Evolutionary conservation across 129 eudicot genomes (phyloP).

Genomic region (Flaveria robusta): DNA sequence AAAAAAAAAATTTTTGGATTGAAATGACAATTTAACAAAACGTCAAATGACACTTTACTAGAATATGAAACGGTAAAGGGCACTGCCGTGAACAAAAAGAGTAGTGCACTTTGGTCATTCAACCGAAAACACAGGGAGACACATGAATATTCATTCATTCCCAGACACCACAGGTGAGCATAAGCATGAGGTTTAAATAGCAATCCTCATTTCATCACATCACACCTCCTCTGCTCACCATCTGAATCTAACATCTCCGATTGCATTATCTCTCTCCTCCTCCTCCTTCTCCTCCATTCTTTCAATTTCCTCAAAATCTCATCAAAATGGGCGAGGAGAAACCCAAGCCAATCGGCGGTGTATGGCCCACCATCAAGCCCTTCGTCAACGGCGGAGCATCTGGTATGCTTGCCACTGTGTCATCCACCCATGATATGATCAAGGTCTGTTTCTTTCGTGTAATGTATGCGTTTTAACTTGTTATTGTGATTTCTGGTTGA

Average conservation of each 20-base stretch:
- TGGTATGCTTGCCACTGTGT: conserved; percentile 97
- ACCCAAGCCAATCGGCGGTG: conserved; percentile 50
- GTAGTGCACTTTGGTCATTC: conserved; percentile 15
- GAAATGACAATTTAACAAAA: no score
- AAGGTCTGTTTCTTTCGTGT: conserved; percentile 51
- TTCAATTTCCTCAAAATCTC: conserved; percentile 13
- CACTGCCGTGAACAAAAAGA: background rate
- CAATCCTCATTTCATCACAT: background rate
- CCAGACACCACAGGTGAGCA: no score
- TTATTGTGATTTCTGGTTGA: background rate
- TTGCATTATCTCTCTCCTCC: conserved; percentile 11
- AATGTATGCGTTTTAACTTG: background rate
- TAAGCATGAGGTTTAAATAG: conserved; percentile 24
- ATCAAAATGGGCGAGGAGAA: conserved; percentile 65
- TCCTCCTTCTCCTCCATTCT: background rate
- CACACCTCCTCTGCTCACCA: conserved; percentile 16
- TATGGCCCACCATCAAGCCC: conserved; percentile 89
- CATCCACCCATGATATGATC: conserved; percentile 94
- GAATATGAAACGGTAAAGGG: background rate
- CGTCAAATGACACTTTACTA: no score
- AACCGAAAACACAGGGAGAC: background rate
- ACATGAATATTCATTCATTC: background rate
- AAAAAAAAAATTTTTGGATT: no score
- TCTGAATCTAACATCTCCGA: conserved; percentile 7
- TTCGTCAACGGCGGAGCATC: conserved; percentile 91